Evolutionary conservation across 1,284 basidiomycete species (phyloP).

Genomic region (Phlebopus sp.): DNA sequence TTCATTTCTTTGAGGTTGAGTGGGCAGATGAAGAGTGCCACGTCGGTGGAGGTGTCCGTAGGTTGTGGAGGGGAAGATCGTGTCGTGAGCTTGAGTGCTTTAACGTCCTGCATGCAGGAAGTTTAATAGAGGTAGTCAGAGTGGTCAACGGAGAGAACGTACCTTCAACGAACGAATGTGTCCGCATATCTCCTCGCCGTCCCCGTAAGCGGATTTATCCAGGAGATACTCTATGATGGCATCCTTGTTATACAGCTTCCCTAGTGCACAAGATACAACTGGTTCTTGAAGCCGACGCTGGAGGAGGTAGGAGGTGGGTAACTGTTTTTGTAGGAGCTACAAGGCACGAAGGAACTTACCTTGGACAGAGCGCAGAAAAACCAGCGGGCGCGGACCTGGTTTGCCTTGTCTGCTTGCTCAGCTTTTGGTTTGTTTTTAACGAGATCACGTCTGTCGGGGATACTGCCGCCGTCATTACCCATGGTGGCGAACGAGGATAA

Average conservation of each 20-base stretch:
- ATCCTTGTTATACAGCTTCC: constrained; percentile 94
- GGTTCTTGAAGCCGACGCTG: constrained; percentile 83
- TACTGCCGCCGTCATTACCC: constrained; percentile 87
- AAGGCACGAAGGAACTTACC: constrained; percentile 41
- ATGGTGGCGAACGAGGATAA: constrained; percentile 37
- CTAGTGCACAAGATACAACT: constrained; percentile 84
- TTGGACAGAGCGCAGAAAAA: constrained; percentile 91
- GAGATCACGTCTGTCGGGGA: constrained; percentile 79
- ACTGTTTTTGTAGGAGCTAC: neutral
- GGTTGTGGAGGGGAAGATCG: constrained; percentile 53
- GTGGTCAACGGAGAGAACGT: constrained; percentile 22
- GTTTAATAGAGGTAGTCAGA: neutral
- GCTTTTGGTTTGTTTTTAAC: constrained; percentile 76
- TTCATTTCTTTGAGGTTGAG: constrained; percentile 92
- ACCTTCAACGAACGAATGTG: constrained; percentile 89
- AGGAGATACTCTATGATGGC: constrained; percentile 85
- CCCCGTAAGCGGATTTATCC: constrained; percentile 74
- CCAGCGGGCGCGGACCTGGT: constrained; percentile 84
- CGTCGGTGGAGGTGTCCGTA: constrained; percentile 40
- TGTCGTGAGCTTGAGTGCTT: constrained; percentile 73
- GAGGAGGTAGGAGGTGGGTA: constrained; percentile 1
- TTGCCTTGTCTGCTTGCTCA: constrained; percentile 83
- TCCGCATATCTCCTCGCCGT: constrained; percentile 81
- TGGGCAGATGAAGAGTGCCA: constrained; percentile 81
- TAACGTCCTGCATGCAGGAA: constrained; percentile 63